Evolutionary conservation across 495 filamentous ascomycete species (phyloP), one percentile per base, ranked within the genome.

Genomic region (Penicillium paxilli): DNA sequence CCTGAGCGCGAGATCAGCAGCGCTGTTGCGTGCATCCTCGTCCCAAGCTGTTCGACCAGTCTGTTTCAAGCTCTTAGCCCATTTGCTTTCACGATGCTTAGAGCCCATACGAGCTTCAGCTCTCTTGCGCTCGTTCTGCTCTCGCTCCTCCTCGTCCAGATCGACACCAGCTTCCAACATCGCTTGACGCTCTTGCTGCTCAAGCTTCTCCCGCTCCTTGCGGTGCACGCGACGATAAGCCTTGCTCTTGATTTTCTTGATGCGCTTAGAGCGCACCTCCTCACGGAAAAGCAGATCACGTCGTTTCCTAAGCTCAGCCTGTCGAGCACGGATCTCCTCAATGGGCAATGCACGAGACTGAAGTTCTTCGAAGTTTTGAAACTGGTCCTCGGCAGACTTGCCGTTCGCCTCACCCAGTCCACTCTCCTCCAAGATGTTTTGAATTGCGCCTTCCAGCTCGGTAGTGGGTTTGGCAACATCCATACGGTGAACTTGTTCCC

Each of bases 211-310:
- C 11, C 85, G 80, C 60, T 96, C 90, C 61, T 89, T 96, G 30
- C 94, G 86, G 66, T 97, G 95, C 20, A 98, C 86, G 46, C 92
- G 85, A 16, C 91, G 87, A 64, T 92, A 98, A 1, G 91, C 82
- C 64, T 96, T 98, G 61, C 87, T 92, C 76, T 98, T 98, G 67
- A 98, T 98, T 76, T 97, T 98, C 70, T 96, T 96, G 69, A 98
- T 88, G 3, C 94, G 86, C 71, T 93, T 96, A 4, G 91, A 82
- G 47, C 90, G 85, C 1, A 87, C 82, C 68, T 96, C 88, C 67
- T 98, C 95, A n/a, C 93, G 81, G 53, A 95, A 96, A 44, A 96
- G 75, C 5, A 97, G 71, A 57, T 98, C 94, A 51, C 95, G 77
- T 49, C 88, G 83, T 58, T 82, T 86, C 9, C 92, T 85, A 24